A percentile compares a stretch with the other conserved stretches of the same genome.
Conservation (phyloP, 2,329 filamentous ascomycete species). For the Rachicladosporium sp. region DNA sequence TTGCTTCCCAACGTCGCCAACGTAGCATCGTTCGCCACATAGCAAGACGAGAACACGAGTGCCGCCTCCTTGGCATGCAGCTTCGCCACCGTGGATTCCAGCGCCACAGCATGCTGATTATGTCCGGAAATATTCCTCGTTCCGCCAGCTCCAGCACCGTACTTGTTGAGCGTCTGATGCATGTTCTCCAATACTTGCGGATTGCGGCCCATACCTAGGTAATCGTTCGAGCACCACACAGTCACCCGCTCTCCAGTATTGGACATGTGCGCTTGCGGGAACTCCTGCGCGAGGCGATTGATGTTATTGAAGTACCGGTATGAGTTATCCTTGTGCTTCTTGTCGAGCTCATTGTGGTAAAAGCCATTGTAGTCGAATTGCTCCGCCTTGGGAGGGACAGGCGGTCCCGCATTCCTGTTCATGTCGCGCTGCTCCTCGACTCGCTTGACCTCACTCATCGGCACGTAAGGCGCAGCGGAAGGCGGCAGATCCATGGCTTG, state of each 20-base stretch:
- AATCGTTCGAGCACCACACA: conserved; percentile 99
- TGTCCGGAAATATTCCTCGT: conserved; percentile 97
- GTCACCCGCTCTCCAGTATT: conserved; percentile 75
- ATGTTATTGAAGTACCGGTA: conserved; percentile 99
- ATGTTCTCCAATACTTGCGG: conserved; percentile 74
- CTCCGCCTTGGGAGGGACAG: conserved; percentile 34
- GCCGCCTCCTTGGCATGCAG: conserved; percentile 86
- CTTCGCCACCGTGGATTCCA: conserved; percentile 73
- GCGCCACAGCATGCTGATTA: conserved; percentile 79
- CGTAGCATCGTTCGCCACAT: conserved; percentile 95
- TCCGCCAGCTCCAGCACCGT: conserved; percentile 87
- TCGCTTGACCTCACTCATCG: neutral
- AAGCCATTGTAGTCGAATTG: conserved; percentile 88
- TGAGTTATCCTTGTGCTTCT: conserved; percentile 99
- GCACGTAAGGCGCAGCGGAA: conserved; percentile 6
- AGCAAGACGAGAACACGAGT: conserved; percentile 93
- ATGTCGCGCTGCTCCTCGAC: too few relatives aligned
- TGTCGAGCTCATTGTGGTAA: conserved; percentile 79
- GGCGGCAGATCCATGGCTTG: conserved; percentile 52
- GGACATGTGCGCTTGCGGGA: conserved; percentile 86
- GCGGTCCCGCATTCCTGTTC: conserved; percentile 18
- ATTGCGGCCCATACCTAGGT: conserved; percentile 95
- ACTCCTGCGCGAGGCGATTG: conserved; percentile 92
- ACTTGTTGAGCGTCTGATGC: conserved; percentile 89
- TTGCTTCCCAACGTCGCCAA: conserved; percentile 94